A percentile compares a stretch with the other conserved stretches of the same genome.
Conservation (phyloP, 2,329 filamentous ascomycete species). For the Westerdykella aurantiaca region DNA sequence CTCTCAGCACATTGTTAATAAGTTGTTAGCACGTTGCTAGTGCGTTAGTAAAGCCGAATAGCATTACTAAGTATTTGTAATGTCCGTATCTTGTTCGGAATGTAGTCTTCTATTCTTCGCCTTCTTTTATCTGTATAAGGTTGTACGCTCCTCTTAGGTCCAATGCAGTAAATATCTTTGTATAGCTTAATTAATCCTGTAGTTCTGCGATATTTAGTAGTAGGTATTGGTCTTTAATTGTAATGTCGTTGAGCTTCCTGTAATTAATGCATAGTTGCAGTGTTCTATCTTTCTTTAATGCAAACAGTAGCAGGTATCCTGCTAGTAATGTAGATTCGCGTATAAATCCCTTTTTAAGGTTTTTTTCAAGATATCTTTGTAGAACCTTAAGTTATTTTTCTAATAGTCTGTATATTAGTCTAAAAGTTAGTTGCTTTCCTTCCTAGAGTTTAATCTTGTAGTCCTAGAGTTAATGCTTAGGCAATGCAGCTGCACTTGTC, state of each 20-base stretch:
- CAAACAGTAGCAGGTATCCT: not conserved
- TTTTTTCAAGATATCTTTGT: too few relatives aligned
- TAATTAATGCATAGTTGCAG: slow-evolving; percentile 3
- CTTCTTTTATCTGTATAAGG: too few relatives aligned
- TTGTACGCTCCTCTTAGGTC: slow-evolving; percentile 5
- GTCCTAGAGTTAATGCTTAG: too few relatives aligned
- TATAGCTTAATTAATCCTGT: slow-evolving; percentile 3
- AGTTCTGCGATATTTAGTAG: too few relatives aligned
- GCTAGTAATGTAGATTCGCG: not conserved
- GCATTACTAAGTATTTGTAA: slow-evolving; percentile 21
- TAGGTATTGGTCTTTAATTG: slow-evolving; percentile 7
- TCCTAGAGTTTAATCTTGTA: too few relatives aligned
- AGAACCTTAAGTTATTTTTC: too few relatives aligned
- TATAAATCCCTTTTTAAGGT: not conserved
- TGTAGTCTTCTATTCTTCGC: slow-evolving; percentile 7
- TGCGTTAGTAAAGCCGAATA: slow-evolving; percentile 17
- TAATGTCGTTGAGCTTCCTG: slow-evolving; percentile 3
- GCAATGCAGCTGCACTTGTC: too few relatives aligned
- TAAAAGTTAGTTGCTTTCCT: too few relatives aligned
- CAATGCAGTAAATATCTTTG: slow-evolving; percentile 6
- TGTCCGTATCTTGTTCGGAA: slow-evolving; percentile 12
- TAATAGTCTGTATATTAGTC: too few relatives aligned
- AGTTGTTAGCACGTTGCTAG: too few relatives aligned
- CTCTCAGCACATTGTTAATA: too few relatives aligned
- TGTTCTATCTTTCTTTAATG: not conserved